Conservation (phyloP, 768 basidiomycete genomes). For the Rhodotorula sphaerocarpa region DNA sequence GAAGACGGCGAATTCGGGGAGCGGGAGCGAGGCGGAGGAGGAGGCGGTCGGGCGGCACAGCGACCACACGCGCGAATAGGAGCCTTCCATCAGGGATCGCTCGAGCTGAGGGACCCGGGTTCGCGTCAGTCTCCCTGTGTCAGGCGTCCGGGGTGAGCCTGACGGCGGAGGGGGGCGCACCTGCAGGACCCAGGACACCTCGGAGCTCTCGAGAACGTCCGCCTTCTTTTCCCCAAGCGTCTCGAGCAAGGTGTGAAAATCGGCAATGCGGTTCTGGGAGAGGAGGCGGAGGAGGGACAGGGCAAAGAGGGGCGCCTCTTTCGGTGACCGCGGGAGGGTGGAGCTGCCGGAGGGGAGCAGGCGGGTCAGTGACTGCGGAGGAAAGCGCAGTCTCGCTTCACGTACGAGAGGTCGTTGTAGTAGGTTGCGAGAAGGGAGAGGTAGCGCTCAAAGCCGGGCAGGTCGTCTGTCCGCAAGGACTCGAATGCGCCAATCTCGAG, state of each 20-base stretch:
- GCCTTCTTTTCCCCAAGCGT: constrained; percentile 49
- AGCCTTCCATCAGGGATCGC: constrained; percentile 96
- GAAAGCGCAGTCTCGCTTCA: neutral
- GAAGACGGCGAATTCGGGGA: constrained; percentile 82
- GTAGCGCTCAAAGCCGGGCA: constrained; percentile 90
- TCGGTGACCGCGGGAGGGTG: constrained; percentile 68
- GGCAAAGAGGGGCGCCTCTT: constrained; percentile 80
- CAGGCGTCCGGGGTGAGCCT: neutral
- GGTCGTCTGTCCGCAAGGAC: constrained; percentile 77
- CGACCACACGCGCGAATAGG: constrained; percentile 95
- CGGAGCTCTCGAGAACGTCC: constrained; percentile 3
- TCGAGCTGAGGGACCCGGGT: constrained; percentile 72
- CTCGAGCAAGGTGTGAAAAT: constrained; percentile 94
- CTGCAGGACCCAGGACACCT: constrained; percentile 39
- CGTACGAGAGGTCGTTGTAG: constrained; percentile 73
- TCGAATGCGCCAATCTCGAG: constrained; percentile 93
- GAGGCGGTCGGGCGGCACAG: constrained; percentile 50
- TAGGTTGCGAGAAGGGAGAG: constrained; percentile 83
- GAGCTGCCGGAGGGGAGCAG: constrained; percentile 48
- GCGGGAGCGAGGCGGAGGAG: constrained; percentile 11
- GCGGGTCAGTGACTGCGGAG: constrained; percentile 3
- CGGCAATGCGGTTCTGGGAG: constrained; percentile 89
- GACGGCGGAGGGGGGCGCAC: neutral
- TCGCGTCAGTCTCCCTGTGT: constrained; percentile 30
- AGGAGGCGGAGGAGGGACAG: constrained; percentile 90